A percentile compares a stretch with the other conserved stretches of the same genome.
These are phyloP conservation scores for Hygrophorus russula DNA, from an alignment of 768 basidiomycete species.

Conservation along the genomic window DNA sequence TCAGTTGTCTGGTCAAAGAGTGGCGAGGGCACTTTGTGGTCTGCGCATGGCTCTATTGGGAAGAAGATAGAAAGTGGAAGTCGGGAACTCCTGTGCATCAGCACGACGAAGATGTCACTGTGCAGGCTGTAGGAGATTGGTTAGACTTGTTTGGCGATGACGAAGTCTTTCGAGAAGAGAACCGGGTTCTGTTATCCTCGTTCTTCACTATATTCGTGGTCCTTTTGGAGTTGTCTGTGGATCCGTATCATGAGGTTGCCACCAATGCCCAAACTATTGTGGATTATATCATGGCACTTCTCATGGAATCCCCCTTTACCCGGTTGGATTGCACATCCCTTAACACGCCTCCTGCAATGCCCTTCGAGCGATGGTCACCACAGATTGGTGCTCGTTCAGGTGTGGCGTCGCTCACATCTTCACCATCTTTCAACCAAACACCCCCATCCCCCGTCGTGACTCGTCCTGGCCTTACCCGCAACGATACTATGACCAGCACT, in stretches of 20 bases:
- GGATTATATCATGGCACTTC: constrained; percentile 85
- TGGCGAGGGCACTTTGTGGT: constrained; percentile 95
- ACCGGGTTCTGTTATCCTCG: constrained; percentile 75
- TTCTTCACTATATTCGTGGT: constrained; percentile 90
- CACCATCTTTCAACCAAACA: constrained; percentile 29
- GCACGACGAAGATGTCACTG: constrained; percentile 63
- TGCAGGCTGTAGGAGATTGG: constrained; percentile 71
- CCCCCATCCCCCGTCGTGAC: constrained; percentile 29
- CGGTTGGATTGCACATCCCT: constrained; percentile 61
- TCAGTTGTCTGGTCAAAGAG: constrained; percentile 90
- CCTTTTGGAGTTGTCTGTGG: constrained; percentile 82
- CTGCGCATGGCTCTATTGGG: constrained; percentile 95
- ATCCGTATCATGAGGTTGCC: constrained; percentile 89
- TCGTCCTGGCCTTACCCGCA: constrained; percentile 42
- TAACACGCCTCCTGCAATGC: constrained; percentile 32
- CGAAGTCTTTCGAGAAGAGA: constrained; percentile 60
- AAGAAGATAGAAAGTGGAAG: constrained; percentile 71
- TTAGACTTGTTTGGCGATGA: constrained; percentile 57
- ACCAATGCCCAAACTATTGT: constrained; percentile 83
- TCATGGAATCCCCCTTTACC: constrained; percentile 83
- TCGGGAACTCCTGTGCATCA: constrained; percentile 23
- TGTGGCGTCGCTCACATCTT: constrained; percentile 39
- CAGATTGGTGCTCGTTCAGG: constrained; percentile 29
- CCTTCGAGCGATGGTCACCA: constrained; percentile 27
- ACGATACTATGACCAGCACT: constrained; percentile 51